A percentile compares a stretch with the other conserved stretches of the same genome.
Conservation (phyloP, 768 basidiomycete genomes). For the Coprinopsis sp. region DNA sequence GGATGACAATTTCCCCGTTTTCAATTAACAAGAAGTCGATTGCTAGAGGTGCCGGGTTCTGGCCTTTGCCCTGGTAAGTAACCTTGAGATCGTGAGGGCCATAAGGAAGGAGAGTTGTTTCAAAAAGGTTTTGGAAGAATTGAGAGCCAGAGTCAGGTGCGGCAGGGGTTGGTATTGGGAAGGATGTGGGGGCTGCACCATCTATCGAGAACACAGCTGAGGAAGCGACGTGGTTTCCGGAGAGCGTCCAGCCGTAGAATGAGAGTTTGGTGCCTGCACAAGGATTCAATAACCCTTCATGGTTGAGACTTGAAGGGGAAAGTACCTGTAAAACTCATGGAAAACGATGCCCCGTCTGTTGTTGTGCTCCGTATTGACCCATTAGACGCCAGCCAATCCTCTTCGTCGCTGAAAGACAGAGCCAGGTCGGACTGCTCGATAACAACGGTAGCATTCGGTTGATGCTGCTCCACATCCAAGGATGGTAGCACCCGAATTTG, state of each 20-base stretch:
- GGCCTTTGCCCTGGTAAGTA: slow-evolving; percentile 11
- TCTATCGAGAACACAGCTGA: slow-evolving; percentile 22
- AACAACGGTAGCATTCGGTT: slow-evolving; percentile 13
- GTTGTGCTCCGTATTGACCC: slow-evolving; percentile 13
- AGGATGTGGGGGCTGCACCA: slow-evolving; percentile 14
- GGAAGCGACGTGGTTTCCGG: slow-evolving; percentile 11
- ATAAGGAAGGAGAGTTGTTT: slow-evolving; percentile 10
- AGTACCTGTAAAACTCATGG: slow-evolving; percentile 21
- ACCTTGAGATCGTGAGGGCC: slow-evolving; percentile 20
- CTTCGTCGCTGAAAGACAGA: slow-evolving; percentile 16
- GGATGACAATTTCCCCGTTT: slow-evolving; percentile 6
- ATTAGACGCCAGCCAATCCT: slow-evolving; percentile 16
- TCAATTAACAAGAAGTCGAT: slow-evolving; percentile 16
- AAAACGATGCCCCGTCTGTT: slow-evolving; percentile 13
- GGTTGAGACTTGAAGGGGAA: background rate
- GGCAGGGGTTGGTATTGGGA: slow-evolving; percentile 13
- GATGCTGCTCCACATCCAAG: background rate
- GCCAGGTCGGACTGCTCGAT: slow-evolving; percentile 17
- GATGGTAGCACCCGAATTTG: slow-evolving; percentile 15
- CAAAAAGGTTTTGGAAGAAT: slow-evolving; percentile 21
- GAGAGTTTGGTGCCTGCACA: slow-evolving; percentile 21
- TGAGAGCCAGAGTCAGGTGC: slow-evolving; percentile 8
- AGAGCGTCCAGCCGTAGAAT: slow-evolving; percentile 21
- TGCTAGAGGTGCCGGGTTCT: slow-evolving; percentile 15
- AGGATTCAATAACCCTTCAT: background rate